Base-by-base conservation (phyloP, 805 yeast species). In the Monosporozyma yasuniensis region DNA sequence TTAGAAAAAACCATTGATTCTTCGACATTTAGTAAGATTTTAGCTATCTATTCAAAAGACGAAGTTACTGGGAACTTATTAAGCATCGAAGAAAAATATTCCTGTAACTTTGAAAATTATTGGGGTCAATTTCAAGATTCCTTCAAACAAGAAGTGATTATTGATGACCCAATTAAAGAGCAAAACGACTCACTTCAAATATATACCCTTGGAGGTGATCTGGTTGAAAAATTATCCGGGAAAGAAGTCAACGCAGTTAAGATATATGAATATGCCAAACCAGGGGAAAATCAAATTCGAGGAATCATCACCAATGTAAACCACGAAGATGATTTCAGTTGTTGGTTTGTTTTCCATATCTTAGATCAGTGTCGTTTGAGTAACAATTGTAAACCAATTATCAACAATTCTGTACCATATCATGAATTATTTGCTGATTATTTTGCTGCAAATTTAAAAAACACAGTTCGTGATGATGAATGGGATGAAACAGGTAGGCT, bases 401-500 rank as follows among this genome's bases (percentile, higher is more conserved):
- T 28, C 9, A 16, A 23, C 7, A 55, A 52, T 11, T 18, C 16
- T 2, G 44, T 49, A 32, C 44, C 56, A 5, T 58, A 61, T 44
- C 70, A 71, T 32, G 60, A 56, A 37, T 9, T 48, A 4, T 61
- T 72, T 54, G 66, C 79, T 16, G 68, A 72, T 12, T 69, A 65
- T 46, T 79, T 79, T 57, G 79, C 69, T n/a, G 54, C 58, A 0
- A 64, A 67, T 19, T 62, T 80, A 62, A 77, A 76, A 56, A 76
- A 79, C 55, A 69, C 76, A 2, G 71, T 74, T 5, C 56, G 55
- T 3, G 57, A 66, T 47, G 84, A 80, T 57, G 63, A 72, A 57
- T 79, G 84, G 84, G 67, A 67, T 10, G 53, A 56, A 7, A 71
- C 70, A 8, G 82, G 83, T 1, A 64, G 71, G 44, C 69, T 59